Base-by-base conservation (phyloP, 1,284 basidiomycete species). In the Bjerkandera adusta region DNA sequence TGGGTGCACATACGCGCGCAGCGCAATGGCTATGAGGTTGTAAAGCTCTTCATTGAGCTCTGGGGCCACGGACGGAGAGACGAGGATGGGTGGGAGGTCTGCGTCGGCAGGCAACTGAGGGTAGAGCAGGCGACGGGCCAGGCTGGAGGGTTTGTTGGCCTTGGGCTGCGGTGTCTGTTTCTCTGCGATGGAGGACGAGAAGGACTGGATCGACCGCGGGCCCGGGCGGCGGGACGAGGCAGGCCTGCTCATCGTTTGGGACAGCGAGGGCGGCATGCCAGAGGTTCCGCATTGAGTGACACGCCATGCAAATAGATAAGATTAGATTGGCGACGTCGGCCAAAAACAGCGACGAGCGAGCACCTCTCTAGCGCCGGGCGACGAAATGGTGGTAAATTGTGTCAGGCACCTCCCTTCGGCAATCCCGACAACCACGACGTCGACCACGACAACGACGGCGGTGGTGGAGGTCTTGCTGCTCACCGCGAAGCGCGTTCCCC, bases 1-100 rank as follows among this genome's bases (percentile, higher is more conserved):
- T 0, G 86, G 80, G 30, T 81, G 77, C 22, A 92, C 78, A 59
- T 77, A 85, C 7, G 87, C 88, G 27, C 89, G 77, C 12, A 91
- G 73, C 4, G 80, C 75, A 39, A 91, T 81, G 0, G 89, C 86
- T 36, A 91, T 71, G 50, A 90, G 73, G 67, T 91, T 85, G 60
- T 90, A 89, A 1, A 83, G 68, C 60, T 89, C 88, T 2, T 73
- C 70, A 52, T 77, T 73, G 51, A 91, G 76, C 42, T 85, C 80
- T 13, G 68, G 69, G 3, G 72, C 68, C 12, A 68, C 69, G 20
- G 57, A 52, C 0, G 67, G 66, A 0, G 71, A 63, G 30, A 64
- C 58, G 50, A 85, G 73, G 20, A 86, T 64, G 3, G 77, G 74
- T 2, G 85, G 84, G 11, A 79, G 66, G 51, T 68, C 64, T 0